Percentiles rank a stretch among this genome's conserved stretches.
phyloP scores from a whole-genome alignment of 441 rosid species.

The Gossypium laxum region DNA sequence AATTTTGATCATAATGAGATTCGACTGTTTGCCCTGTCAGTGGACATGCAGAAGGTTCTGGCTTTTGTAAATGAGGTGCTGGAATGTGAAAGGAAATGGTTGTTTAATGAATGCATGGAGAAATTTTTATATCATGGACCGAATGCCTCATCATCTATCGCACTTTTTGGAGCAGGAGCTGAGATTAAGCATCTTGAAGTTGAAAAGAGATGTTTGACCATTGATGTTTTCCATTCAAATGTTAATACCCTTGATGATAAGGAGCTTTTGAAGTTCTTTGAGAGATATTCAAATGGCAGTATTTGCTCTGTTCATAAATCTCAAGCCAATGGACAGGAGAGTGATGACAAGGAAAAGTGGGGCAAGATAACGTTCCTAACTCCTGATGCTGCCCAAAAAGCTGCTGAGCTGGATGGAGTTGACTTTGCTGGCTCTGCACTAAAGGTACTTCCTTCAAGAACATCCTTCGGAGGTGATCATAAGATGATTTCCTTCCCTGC shows the following conservation, averaged over 20 bases:
- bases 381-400: constrained; percentile 55
- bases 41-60: constrained; percentile 44
- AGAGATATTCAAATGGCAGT: constrained; percentile 42
- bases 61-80: constrained; percentile 42
- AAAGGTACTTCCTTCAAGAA: constrained; percentile 39
- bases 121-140: constrained; percentile 48
- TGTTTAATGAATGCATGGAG: constrained; percentile 67
- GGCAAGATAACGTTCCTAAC: constrained; percentile 56
- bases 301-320: constrained; percentile 53
- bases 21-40: constrained; percentile 40
- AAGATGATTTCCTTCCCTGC: constrained; percentile 45
- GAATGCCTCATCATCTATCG: constrained; percentile 42
- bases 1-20: constrained; percentile 54
- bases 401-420: constrained; percentile 40
- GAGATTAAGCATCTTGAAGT: constrained; percentile 82
- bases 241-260: constrained; percentile 43
- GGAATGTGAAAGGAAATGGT: constrained; percentile 50
- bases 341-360: constrained; percentile 47
- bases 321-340: constrained; percentile 27
- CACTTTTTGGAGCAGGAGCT: constrained; percentile 87
- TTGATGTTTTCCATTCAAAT: constrained; percentile 52
- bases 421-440: constrained; percentile 45
- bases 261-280: constrained; percentile 57
- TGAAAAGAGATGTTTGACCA: constrained; percentile 54
- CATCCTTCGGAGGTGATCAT: constrained; percentile 34